Base-by-base conservation (phyloP, 2,329 filamentous ascomycete species). In the Aspergillus unguis region DNA sequence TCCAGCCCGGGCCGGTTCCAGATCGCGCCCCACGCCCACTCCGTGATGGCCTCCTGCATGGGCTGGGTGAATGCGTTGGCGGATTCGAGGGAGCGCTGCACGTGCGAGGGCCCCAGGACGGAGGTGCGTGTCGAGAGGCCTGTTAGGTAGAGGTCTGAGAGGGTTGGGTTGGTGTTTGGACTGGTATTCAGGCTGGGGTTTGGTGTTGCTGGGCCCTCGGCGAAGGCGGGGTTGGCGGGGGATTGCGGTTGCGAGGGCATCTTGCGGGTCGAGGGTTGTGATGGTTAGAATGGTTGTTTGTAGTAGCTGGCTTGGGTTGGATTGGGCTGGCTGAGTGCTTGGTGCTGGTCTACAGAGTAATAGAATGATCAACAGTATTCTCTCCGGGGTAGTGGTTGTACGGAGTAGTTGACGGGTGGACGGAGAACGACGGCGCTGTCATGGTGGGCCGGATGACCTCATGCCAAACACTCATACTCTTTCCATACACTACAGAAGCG, bases 1-100 rank as follows among this genome's bases (percentile, higher is more conserved):
- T 80, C 77, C 6, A 87, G 76, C 0, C 84, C 84, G 0, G 82
- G 83, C 6, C 84, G 78, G 3, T 80, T 80, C 84, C 84, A 87
- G 27, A 80, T 78, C 53, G 77, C 77, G 10, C 83, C 84, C 84
- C 84, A 87, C 70, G 80, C 82, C 65, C 76, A 81, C 68, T 86
- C 83, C 0, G 83, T 85, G 1, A 85, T 78, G 35, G 85, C 74
- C 58, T 86, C 80, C 67, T 86, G 84, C 59, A 81, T 80, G 0
- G 84, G 80, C 3, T 36, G 74, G 71, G 1, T 81, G 32, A 50
- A 50, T 9, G 47, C 47, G 40, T 50, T 50, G 32, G 25, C 10
- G 32, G 6, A 79, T n/a, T 72, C 71, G 7, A 85, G 72, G 1
- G 83, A 77, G 3, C 71, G 72, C 61, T 84, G 76, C 50, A 86